These are phyloP conservation scores for Cladosporium sp. DNA, from an alignment of 2,329 filamentous ascomycete genomes.

Conservation along the genomic window DNA sequence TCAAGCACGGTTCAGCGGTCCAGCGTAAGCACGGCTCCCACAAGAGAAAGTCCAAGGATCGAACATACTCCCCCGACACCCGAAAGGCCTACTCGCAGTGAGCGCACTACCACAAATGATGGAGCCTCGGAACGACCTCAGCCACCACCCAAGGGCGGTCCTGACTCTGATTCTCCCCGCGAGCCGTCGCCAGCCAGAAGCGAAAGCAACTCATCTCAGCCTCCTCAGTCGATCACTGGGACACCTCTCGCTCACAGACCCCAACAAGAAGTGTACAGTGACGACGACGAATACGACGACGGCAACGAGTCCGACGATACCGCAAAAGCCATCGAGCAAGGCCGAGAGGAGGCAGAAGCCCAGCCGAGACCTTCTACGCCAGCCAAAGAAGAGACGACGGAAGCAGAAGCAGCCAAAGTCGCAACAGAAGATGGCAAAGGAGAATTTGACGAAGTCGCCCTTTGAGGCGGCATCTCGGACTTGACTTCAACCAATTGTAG, in stretches of 20 bases:
- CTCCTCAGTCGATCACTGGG: conserved; percentile 3
- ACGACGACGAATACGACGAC: conserved; percentile 22
- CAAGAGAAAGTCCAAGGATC: conserved; percentile 47
- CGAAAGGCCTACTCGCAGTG: conserved; percentile 37
- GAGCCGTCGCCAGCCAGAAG: conserved; percentile 24
- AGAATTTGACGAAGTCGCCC: conserved; percentile 33
- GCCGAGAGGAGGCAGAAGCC: conserved; percentile 23
- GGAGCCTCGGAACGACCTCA: conserved; percentile 27
- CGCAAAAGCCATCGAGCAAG: conserved; percentile 28
- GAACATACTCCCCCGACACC: conserved; percentile 54
- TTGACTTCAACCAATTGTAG: neutral
- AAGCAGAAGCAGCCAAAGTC: conserved; percentile 16
- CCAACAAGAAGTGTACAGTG: conserved; percentile 19
- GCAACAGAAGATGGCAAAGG: conserved; percentile 27
- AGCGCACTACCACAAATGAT: conserved; percentile 18
- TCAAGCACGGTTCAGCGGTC: conserved; percentile 36
- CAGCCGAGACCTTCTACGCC: conserved; percentile 17
- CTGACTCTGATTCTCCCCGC: conserved; percentile 21
- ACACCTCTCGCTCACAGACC: conserved; percentile 19
- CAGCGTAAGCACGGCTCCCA: conserved; percentile 32
- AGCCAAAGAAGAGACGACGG: conserved; percentile 24
- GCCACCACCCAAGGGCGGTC: conserved; percentile 32
- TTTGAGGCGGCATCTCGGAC: conserved; percentile 6
- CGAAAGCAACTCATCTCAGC: conserved; percentile 27
- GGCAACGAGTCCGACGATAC: conserved; percentile 29